Percentiles rank a stretch among this genome's conserved stretches.
phyloP scores from a whole-genome alignment of 768 basidiomycete species.

The Kwoniella sp. region DNA sequence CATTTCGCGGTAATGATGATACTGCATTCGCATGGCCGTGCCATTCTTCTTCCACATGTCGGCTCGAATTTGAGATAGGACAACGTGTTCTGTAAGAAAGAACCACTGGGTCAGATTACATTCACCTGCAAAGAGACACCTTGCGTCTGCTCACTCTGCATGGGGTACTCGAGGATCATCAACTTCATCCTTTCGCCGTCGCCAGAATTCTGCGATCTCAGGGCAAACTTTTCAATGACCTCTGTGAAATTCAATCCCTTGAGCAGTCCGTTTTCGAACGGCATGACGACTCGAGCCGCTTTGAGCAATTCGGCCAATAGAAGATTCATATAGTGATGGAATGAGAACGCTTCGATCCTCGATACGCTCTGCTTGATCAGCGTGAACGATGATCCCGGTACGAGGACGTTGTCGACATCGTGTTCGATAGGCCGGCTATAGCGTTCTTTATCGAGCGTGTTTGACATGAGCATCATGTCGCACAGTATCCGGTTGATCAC shows the following conservation, averaged over 20 bases:
- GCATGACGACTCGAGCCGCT: slow-evolving; percentile 15
- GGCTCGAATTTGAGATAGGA: slow-evolving; percentile 79
- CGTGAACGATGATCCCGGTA: slow-evolving; percentile 17
- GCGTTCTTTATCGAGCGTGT: slow-evolving; percentile 37
- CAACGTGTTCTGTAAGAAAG: slow-evolving; percentile 30
- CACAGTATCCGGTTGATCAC: slow-evolving; percentile 32
- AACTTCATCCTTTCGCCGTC: slow-evolving; percentile 71
- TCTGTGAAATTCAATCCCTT: slow-evolving; percentile 20
- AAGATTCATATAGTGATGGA: slow-evolving; percentile 47
- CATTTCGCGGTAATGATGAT: slow-evolving; percentile 93
- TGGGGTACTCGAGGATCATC: slow-evolving; percentile 80
- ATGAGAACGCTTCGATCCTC: slow-evolving; percentile 37
- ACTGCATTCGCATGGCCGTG: slow-evolving; percentile 89
- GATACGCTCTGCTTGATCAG: slow-evolving; percentile 32
- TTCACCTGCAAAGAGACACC: too few species aligned
- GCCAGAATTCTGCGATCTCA: slow-evolving; percentile 58
- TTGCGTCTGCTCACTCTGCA: slow-evolving; percentile 68
- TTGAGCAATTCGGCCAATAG: slow-evolving; percentile 43
- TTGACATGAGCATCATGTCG: slow-evolving; percentile 37
- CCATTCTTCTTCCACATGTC: slow-evolving; percentile 98
- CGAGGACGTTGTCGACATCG: slow-evolving; percentile 32
- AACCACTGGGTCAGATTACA: slow-evolving; percentile 7
- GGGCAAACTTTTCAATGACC: slow-evolving; percentile 23
- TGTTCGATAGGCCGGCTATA: slow-evolving; percentile 24
- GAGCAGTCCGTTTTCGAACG: slow-evolving; percentile 4